These are phyloP conservation scores for Setaria italica DNA, from an alignment of 202 grass and related monocot species.

Conservation along the genomic window DNA sequence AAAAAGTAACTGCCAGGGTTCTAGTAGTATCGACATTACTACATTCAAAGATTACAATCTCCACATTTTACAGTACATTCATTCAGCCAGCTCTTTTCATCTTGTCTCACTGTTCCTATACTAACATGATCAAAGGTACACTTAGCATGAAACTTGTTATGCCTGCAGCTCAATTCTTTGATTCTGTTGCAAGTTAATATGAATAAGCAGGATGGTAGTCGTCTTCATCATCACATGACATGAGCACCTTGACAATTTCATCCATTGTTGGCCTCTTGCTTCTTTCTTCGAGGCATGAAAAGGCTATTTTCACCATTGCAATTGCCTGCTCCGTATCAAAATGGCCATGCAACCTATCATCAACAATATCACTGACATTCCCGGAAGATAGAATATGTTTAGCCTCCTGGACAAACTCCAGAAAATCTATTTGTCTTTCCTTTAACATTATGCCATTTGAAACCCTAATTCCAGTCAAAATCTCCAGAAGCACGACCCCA, in stretches of 20 bases:
- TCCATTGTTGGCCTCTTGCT: constrained; percentile 69
- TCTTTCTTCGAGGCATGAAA: constrained; percentile 68
- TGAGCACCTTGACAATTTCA: constrained; percentile 63
- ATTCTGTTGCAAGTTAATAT: constrained; percentile 43
- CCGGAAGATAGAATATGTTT: constrained; percentile 49
- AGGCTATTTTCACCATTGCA: constrained; percentile 56
- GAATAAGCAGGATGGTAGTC: constrained; percentile 53
- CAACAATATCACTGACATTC: constrained; percentile 55
- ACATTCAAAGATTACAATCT: constrained; percentile 21
- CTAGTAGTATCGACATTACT: neutral
- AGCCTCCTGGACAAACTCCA: constrained; percentile 43
- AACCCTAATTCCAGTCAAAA: constrained; percentile 62
- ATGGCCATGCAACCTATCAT: constrained; percentile 48
- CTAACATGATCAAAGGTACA: neutral
- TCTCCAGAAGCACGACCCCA: constrained; percentile 71
- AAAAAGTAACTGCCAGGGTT: neutral
- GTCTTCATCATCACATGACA: constrained; percentile 49
- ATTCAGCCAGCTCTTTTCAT: neutral
- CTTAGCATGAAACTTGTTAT: constrained; percentile 1
- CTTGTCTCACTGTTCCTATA: neutral
- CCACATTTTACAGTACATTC: constrained; percentile 21
- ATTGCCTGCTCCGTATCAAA: constrained; percentile 57
- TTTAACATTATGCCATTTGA: constrained; percentile 41
- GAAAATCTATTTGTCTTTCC: constrained; percentile 42
- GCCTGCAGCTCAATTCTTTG: neutral